phyloP scores from a whole-genome alignment of 495 filamentous ascomycete species.

The Podospora pseudopauciseta region DNA sequence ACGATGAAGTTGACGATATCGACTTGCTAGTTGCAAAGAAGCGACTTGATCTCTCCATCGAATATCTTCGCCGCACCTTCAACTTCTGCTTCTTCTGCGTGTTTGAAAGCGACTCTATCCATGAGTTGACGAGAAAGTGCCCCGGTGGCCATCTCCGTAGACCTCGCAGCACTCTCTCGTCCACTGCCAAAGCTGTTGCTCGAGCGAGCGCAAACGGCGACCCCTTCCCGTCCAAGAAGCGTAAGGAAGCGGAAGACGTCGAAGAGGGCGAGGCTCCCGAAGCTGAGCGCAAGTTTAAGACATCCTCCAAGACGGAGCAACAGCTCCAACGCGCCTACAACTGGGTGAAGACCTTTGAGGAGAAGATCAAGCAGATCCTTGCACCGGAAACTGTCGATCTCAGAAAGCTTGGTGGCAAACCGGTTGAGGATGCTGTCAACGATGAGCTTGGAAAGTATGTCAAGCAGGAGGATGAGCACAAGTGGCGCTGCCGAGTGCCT shows the following conservation, averaged over 20 bases:
- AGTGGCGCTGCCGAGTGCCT: constrained; percentile 93
- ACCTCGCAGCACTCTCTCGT: constrained; percentile 76
- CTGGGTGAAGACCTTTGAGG: constrained; percentile 98
- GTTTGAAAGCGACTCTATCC: constrained; percentile 94
- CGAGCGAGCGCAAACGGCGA: constrained; percentile 74
- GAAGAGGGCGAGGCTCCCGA: constrained; percentile 61
- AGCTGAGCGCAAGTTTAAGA: constrained; percentile 60
- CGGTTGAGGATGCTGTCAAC: constrained; percentile 76
- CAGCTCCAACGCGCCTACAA: constrained; percentile 94
- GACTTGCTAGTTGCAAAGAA: constrained; percentile 92
- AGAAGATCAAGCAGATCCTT: constrained; percentile 87
- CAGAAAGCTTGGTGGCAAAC: constrained; percentile 82
- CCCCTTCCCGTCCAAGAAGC: constrained; percentile 75
- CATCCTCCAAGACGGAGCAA: constrained; percentile 73
- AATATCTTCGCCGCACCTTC: constrained; percentile 93
- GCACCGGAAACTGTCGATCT: constrained; percentile 86
- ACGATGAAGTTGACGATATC: constrained; percentile 85
- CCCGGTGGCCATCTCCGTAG: constrained; percentile 93
- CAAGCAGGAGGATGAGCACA: constrained; percentile 95
- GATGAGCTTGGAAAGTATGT: constrained; percentile 85
- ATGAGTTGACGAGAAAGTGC: constrained; percentile 92
- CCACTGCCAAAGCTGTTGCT: constrained; percentile 78
- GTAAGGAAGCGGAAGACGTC: constrained; percentile 60
- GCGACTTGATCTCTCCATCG: constrained; percentile 89
- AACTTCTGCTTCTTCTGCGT: constrained; percentile 99